These are phyloP conservation scores for Microbotryum silenes-acaulis DNA, from an alignment of 1,284 basidiomycete species.

Conservation along the genomic window DNA sequence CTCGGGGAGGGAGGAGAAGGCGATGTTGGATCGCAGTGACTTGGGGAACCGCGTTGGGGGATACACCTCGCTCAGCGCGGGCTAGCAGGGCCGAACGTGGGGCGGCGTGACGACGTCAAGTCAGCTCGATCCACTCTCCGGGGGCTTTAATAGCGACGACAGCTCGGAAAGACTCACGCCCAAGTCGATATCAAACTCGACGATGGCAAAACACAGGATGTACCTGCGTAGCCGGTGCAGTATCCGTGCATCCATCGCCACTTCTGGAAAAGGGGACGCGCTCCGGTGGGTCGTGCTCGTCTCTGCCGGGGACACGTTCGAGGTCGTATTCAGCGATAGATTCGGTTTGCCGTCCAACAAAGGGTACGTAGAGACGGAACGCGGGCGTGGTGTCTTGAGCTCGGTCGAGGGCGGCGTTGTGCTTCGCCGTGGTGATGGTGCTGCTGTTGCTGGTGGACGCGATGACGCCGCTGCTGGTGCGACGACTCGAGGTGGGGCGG, in stretches of 20 bases:
- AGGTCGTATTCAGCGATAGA: no score
- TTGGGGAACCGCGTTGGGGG: conserved; percentile 7
- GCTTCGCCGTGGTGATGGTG: no score
- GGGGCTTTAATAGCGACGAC: conserved; percentile 2
- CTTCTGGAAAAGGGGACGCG: conserved; percentile 11
- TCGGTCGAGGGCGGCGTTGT: no score
- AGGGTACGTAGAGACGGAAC: no score
- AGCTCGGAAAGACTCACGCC: conserved; percentile 32
- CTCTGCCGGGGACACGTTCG: no score
- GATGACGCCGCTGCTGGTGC: no score
- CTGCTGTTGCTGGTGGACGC: no score
- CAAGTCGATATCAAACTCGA: conserved; percentile 75
- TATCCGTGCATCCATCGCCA: conserved; percentile 47
- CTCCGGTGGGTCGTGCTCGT: no score
- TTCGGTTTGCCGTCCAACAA: no score
- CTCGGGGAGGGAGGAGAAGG: conserved; percentile 84
- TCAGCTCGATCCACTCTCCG: no score
- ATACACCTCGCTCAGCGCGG: conserved; percentile 45
- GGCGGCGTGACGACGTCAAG: conserved; percentile 35
- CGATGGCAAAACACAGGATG: conserved; percentile 70
- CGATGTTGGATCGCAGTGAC: conserved; percentile 48
- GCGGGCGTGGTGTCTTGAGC: no score
- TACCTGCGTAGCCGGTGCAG: conserved; percentile 57
- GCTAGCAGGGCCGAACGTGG: conserved; percentile 64
- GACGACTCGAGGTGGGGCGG: no score